These are phyloP conservation scores for Clavulina sp. DNA, from an alignment of 768 basidiomycete species.

Conservation along the genomic window DNA sequence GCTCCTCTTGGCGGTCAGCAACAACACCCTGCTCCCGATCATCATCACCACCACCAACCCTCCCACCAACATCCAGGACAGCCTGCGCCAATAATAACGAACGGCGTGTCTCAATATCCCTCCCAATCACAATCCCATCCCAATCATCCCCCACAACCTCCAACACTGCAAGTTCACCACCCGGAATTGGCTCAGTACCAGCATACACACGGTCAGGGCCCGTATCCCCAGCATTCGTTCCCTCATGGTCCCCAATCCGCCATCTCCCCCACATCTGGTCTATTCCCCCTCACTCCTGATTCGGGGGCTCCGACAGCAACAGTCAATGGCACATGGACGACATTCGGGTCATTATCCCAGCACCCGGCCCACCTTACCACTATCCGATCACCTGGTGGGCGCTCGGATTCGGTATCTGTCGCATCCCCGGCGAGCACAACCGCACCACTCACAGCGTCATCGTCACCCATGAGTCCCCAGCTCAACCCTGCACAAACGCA, in stretches of 20 bases:
- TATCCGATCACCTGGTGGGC: too few species aligned
- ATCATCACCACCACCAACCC: background rate
- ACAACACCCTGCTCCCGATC: too few species aligned
- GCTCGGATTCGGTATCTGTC: background rate
- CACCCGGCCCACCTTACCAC: too few species aligned
- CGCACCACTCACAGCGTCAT: background rate
- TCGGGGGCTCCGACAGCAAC: too few species aligned
- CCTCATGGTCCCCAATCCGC: background rate
- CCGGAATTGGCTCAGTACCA: background rate
- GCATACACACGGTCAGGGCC: background rate
- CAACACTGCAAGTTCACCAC: background rate
- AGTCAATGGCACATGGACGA: too few species aligned
- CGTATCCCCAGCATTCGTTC: background rate
- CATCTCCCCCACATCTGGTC: background rate
- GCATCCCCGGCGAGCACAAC: background rate
- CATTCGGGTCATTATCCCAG: too few species aligned
- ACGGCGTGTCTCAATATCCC: too few species aligned
- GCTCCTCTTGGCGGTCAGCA: too few species aligned
- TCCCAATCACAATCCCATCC: slow-evolving; percentile 1
- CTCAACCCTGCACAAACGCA: too few species aligned
- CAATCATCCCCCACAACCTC: slow-evolving; percentile 6
- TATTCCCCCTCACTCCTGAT: background rate
- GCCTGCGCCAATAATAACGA: background rate
- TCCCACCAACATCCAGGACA: background rate
- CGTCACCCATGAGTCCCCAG: too few species aligned